Evolutionary conservation across 257 asterid species (phyloP).

Genomic region (Nicotiana otophora): DNA sequence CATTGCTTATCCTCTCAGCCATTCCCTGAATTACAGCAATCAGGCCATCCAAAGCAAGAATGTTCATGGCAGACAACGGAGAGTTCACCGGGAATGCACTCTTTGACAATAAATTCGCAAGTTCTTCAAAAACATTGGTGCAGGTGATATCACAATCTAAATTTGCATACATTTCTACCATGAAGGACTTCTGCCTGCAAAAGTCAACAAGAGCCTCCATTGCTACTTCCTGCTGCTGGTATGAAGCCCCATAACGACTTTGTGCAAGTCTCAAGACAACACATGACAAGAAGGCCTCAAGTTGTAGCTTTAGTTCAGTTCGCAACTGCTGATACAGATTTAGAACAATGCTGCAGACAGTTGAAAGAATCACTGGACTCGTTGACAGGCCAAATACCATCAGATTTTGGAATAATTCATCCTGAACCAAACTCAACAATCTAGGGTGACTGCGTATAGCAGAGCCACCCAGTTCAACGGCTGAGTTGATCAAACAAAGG

Average conservation of each 20-base stretch:
- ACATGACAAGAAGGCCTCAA: constrained; percentile 93
- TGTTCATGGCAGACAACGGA: constrained; percentile 90
- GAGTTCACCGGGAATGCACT: constrained; percentile 95
- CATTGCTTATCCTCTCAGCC: constrained; percentile 95
- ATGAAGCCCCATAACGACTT: constrained; percentile 83
- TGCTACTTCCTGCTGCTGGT: constrained; percentile 95
- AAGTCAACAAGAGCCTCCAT: constrained; percentile 98
- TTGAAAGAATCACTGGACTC: constrained; percentile 89
- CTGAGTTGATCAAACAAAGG: constrained; percentile 85
- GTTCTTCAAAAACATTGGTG: constrained; percentile 88
- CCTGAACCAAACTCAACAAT: constrained; percentile 82
- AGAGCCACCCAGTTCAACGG: constrained; percentile 83
- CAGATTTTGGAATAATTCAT: constrained; percentile 76
- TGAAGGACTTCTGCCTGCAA: constrained; percentile 82
- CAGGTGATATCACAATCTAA: constrained; percentile 96
- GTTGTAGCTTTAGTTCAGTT: constrained; percentile 78
- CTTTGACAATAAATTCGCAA: constrained; percentile 81
- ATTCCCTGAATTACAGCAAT: constrained; percentile 97
- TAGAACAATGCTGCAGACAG: constrained; percentile 88
- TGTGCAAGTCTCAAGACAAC: constrained; percentile 89
- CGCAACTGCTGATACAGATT: constrained; percentile 82
- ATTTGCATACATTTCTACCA: constrained; percentile 92
- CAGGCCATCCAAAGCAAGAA: constrained; percentile 94
- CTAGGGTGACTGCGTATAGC: constrained; percentile 71
- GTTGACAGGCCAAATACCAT: constrained; percentile 86